phyloP scores from a whole-genome alignment of 2,329 filamentous ascomycete species.

The Cercospora sp. region DNA sequence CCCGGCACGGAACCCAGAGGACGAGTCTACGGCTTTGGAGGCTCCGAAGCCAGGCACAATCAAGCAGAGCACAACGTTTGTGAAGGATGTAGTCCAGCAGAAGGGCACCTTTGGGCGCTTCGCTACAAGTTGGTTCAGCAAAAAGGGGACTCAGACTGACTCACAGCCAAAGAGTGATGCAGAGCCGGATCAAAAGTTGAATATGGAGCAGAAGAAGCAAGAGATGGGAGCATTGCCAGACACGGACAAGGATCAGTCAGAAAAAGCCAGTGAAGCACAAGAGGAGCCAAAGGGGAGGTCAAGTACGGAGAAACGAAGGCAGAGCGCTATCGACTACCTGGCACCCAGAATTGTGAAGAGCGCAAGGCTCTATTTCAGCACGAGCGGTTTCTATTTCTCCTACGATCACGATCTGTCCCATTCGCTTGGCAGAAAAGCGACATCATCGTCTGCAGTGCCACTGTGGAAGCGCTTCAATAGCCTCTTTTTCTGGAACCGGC shows the following conservation, averaged over 20 bases:
- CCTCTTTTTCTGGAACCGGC: conserved; percentile 84
- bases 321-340: conserved; percentile 47
- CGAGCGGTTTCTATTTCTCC: conserved; percentile 87
- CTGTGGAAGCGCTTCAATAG: conserved; percentile 70
- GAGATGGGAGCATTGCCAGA: conserved; percentile 35
- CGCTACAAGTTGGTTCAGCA: conserved; percentile 87
- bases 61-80: conserved; percentile 63
- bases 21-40: conserved; percentile 35
- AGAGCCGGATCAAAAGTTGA: conserved; percentile 43
- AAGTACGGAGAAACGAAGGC: conserved; percentile 3
- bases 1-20: conserved; percentile 25
- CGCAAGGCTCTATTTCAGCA: conserved; percentile 78
- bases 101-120: conserved; percentile 86
- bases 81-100: conserved; percentile 81
- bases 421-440: conserved; percentile 50
- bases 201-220: conserved; percentile 39
- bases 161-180: conserved; percentile 69
- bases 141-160: conserved; percentile 74
- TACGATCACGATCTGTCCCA: conserved; percentile 92
- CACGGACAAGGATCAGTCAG: conserved; percentile 27
- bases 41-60: conserved; percentile 37
- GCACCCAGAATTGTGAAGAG: conserved; percentile 83
- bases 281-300: conserved; percentile 5
- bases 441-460: conserved; percentile 53
- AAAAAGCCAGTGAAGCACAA: conserved; percentile 7